Percentiles rank a stretch among this genome's conserved stretches.
These are phyloP conservation scores for Solanum piurae DNA, from an alignment of 257 asterid species.

Conservation along the genomic window DNA sequence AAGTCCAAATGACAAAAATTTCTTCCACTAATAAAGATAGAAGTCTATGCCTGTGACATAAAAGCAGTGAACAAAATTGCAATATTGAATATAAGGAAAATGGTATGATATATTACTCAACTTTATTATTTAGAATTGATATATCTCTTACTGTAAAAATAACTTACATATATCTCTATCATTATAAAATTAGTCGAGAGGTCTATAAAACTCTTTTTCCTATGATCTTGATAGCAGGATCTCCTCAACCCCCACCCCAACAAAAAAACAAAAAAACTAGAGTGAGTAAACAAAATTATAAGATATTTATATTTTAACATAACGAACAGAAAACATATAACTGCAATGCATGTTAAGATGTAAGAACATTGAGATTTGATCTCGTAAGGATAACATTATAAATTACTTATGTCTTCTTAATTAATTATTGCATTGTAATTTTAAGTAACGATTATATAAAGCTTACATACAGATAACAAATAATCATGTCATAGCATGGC, in stretches of 20 bases:
- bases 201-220: too few species aligned
- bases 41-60: not conserved
- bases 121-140: too few species aligned
- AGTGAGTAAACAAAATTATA: not conserved
- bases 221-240: too few species aligned
- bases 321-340: not conserved
- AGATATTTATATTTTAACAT: not conserved
- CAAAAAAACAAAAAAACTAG: not conserved
- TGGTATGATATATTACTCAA: too few species aligned
- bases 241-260: not conserved
- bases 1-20: not conserved
- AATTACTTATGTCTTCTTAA: not conserved
- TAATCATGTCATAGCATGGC: not conserved
- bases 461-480: not conserved
- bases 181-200: not conserved
- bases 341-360: not conserved
- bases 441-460: not conserved
- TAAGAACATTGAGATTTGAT: not conserved
- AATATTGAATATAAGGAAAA: not conserved
- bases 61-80: not conserved
- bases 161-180: fast-evolving
- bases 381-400: not conserved
- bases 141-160: too few species aligned
- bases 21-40: not conserved
- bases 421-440: not conserved